Conservation (phyloP, 1,139 yeast genomes). For the Pichia sp. region DNA sequence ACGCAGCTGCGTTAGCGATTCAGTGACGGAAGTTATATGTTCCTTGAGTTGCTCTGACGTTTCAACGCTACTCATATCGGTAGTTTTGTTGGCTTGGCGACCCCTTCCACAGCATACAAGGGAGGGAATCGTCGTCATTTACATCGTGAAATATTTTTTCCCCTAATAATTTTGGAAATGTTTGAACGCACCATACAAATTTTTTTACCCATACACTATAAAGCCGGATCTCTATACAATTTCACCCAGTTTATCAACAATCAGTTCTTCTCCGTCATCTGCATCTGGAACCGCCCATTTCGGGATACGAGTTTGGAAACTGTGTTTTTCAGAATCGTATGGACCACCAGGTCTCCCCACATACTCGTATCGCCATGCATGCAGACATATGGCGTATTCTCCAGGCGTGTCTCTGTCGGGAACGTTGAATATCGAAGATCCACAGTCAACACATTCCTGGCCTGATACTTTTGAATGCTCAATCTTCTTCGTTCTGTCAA, state of each 20-base stretch:
- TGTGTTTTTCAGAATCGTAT: slow-evolving; percentile 21
- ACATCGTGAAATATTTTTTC: neutral
- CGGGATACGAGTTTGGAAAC: neutral
- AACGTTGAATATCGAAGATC: slow-evolving; percentile 21
- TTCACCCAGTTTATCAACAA: neutral
- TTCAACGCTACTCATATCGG: neutral
- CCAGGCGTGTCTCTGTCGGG: slow-evolving; percentile 34
- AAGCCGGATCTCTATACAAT: no score
- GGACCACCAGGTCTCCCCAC: slow-evolving; percentile 18
- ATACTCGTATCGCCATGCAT: slow-evolving; percentile 43
- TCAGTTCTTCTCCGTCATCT: neutral
- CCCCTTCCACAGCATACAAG: no score
- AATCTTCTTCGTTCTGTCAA: slow-evolving; percentile 8
- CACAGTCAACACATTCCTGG: slow-evolving; percentile 44
- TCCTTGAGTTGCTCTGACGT: slow-evolving; percentile 6
- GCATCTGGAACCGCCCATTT: slow-evolving; percentile 1
- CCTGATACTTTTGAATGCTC: slow-evolving; percentile 9
- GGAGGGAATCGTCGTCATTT: neutral
- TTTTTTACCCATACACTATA: no score
- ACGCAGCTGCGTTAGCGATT: slow-evolving; percentile 5
- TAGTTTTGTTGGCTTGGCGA: no score
- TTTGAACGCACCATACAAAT: no score
- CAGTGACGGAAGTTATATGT: slow-evolving; percentile 3
- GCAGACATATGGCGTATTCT: slow-evolving; percentile 50
- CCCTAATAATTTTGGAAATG: no score